Evolutionary conservation across 2,329 filamentous ascomycete genomes (phyloP).

Genomic region (Simplicillium sp.): DNA sequence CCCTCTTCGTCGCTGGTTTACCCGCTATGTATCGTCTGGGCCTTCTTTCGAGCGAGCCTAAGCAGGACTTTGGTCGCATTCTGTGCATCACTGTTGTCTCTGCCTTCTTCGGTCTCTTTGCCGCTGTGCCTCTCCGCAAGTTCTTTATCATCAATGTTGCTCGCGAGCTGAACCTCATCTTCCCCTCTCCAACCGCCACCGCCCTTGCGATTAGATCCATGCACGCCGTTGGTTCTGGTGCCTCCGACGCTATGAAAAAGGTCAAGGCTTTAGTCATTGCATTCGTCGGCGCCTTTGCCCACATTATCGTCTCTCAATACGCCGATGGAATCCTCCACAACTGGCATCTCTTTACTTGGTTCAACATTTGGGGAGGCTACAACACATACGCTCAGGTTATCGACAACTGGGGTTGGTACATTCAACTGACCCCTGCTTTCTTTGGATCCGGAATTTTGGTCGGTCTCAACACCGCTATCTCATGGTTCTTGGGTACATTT

Average conservation of each 20-base stretch:
- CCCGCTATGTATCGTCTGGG: slow-evolving; percentile 50
- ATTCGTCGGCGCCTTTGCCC: slow-evolving; percentile 38
- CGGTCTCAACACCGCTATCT: slow-evolving; percentile 43
- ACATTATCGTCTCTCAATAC: slow-evolving; percentile 49
- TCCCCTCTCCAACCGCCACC: slow-evolving; percentile 50
- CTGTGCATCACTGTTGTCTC: slow-evolving; percentile 52
- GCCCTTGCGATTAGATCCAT: slow-evolving; percentile 54
- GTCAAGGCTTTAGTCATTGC: slow-evolving; percentile 43
- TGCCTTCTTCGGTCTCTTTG: slow-evolving; percentile 56
- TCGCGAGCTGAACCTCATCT: slow-evolving; percentile 48
- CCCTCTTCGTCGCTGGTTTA: slow-evolving; percentile 49
- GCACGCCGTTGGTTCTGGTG: slow-evolving; percentile 45
- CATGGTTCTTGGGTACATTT: slow-evolving; percentile 46
- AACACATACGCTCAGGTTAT: slow-evolving; percentile 38
- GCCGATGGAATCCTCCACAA: slow-evolving; percentile 51
- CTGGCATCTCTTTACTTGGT: slow-evolving; percentile 43
- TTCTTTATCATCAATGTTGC: slow-evolving; percentile 61
- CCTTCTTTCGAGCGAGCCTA: slow-evolving; percentile 37
- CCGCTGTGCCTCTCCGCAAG: slow-evolving; percentile 53
- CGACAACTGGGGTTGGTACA: slow-evolving; percentile 53
- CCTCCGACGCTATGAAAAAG: slow-evolving; percentile 42
- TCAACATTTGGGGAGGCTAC: slow-evolving; percentile 46
- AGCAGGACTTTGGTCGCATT: slow-evolving; percentile 46
- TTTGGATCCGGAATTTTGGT: slow-evolving; percentile 46
- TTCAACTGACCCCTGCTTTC: slow-evolving; percentile 51